These are phyloP conservation scores for Lachnellula suecica DNA, from an alignment of 2,329 filamentous ascomycete species.

Conservation along the genomic window DNA sequence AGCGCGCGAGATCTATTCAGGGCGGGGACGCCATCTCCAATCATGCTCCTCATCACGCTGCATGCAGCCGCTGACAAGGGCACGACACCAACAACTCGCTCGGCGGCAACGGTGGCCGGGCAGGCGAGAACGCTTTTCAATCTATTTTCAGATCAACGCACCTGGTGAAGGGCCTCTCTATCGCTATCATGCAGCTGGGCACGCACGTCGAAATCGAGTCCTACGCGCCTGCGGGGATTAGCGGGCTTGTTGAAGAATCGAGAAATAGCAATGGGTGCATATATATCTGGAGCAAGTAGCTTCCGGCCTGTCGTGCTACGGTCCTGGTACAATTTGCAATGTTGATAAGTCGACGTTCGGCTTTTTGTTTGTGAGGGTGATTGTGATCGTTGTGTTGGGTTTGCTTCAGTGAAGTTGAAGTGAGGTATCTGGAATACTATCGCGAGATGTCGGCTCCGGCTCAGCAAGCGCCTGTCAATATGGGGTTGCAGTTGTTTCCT, in stretches of 20 bases:
- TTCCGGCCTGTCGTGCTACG: neutral
- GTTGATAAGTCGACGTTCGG: neutral
- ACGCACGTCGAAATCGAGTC: constrained; percentile 15
- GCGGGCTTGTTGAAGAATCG: neutral
- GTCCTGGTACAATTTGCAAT: constrained; percentile 2
- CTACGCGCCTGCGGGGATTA: constrained; percentile 17
- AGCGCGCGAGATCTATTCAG: neutral
- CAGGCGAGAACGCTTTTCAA: neutral
- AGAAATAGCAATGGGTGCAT: neutral
- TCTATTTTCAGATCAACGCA: constrained; percentile 21
- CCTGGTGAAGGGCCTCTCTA: too few relatives aligned
- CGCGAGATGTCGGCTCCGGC: constrained; percentile 22
- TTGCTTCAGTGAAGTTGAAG: neutral
- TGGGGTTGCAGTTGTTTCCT: constrained; percentile 33
- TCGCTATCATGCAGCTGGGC: constrained; percentile 17
- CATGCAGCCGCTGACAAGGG: constrained; percentile 20
- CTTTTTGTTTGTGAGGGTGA: constrained; percentile 3
- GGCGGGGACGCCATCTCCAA: constrained; percentile 7
- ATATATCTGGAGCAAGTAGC: neutral
- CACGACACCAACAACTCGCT: constrained; percentile 12
- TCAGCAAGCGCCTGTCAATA: constrained; percentile 24
- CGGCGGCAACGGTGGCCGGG: constrained; percentile 1
- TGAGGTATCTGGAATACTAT: constrained; percentile 9
- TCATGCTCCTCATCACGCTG: constrained; percentile 21
- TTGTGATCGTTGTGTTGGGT: constrained; percentile 2